Evolutionary conservation across 352 stramenopile genomes (phyloP), one percentile per base, ranked within the genome.

Genomic region (Globisporangium acanthophoron): DNA sequence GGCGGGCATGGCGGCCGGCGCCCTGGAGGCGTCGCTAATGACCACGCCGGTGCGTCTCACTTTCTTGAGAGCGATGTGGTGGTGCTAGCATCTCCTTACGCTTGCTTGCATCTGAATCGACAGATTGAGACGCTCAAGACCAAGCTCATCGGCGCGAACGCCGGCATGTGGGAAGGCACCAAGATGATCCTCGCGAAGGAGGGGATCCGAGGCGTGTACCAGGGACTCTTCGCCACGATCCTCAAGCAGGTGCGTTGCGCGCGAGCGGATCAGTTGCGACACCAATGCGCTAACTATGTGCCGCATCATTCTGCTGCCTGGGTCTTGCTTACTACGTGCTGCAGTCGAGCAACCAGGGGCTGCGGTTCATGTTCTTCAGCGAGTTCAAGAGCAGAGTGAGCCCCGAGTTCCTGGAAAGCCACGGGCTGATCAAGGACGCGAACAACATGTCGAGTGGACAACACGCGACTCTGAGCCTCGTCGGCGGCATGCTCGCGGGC

Each of bases 351-450:
- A 98, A 98, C 78, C 92, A 98, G 69, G 96, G 94, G 2, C 75
- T 98, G 52, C 88, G 96, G 5, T 98, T 98, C 62, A 98, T 98
- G 88, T 98, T 89, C 87, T 98, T 98, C 62, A 97, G 94, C 63
- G 93, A 98, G 73, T 98, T 97, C 73, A 97, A 97, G 69, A 74
- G 75, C 29, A 73, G 76, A 20, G 54, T 85, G 49, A 85, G 35
- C 21, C 80, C 78, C 2, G 78, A 78, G 44, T 74, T 86, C 58
- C 55, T 92, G 9, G 69, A 82, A 52, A 75, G 46, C 2, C 55
- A 78, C 31, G 64, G 61, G 20, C 57, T 90, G 24, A 77, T 88
- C 76, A 67, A 55, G 29, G 73, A 86, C 43, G 87, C 94, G 20
- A 78, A 96, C 62, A 75, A 95, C 58, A 89, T 88, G 61, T 71